These are phyloP conservation scores for Calocybe indica DNA, from an alignment of 768 basidiomycete species.

Conservation along the genomic window DNA sequence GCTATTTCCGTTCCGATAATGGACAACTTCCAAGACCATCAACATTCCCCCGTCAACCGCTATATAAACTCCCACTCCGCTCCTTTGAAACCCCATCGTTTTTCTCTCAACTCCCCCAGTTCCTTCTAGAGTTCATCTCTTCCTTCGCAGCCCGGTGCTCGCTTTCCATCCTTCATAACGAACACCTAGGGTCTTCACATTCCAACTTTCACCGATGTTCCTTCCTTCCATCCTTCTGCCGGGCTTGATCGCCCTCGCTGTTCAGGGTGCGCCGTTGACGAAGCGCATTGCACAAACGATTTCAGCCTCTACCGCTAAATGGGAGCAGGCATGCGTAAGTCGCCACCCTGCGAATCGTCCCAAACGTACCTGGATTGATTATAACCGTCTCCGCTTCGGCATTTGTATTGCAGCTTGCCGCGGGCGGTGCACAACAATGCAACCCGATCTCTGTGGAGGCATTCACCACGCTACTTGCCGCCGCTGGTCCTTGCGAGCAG, in stretches of 20 bases:
- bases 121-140: background rate
- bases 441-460: conserved; percentile 51
- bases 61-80: too few relatives aligned
- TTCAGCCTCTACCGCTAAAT: conserved; percentile 30
- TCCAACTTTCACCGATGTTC: conserved; percentile 21
- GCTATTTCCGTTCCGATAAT: too few relatives aligned
- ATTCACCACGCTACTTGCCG: conserved; percentile 56
- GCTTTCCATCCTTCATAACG: conserved; percentile 10
- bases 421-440: conserved; percentile 52
- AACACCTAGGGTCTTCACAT: conserved; percentile 4
- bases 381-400: background rate
- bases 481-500: conserved; percentile 46
- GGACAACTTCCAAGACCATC: too few relatives aligned
- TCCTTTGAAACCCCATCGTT: too few relatives aligned
- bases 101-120: background rate
- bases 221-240: conserved; percentile 24
- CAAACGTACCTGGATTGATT: background rate
- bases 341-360: background rate
- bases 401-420: conserved; percentile 30
- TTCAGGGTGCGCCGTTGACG: conserved; percentile 27
- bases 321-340: conserved; percentile 45
- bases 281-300: conserved; percentile 46
- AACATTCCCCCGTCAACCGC: too few relatives aligned
- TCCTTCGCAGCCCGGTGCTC: conserved; percentile 14
- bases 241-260: conserved; percentile 23